phyloP scores from a whole-genome alignment of 2,329 filamentous ascomycete species.

The Aspergillus ochraceoroseus region DNA sequence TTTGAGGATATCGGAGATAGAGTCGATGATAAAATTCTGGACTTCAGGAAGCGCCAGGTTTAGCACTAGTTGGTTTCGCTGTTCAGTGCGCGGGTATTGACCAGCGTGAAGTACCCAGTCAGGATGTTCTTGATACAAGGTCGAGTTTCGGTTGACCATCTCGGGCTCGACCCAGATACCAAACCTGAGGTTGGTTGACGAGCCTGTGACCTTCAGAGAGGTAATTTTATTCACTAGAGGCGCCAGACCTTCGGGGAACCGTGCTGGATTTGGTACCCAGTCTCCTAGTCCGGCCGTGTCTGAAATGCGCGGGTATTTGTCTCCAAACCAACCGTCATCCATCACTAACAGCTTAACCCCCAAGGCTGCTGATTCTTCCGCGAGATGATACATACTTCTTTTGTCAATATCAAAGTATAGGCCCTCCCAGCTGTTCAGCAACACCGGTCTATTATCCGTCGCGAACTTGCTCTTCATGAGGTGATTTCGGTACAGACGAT shows the following conservation, averaged over 20 bases:
- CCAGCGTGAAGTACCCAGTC: conserved; percentile 60
- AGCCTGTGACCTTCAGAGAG: conserved; percentile 46
- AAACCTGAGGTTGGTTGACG: conserved; percentile 51
- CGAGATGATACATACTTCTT: conserved; percentile 41
- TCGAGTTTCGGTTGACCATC: conserved; percentile 62
- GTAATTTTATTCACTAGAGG: conserved; percentile 52
- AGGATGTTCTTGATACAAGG: conserved; percentile 57
- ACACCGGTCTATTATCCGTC: conserved; percentile 48
- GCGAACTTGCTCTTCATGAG: conserved; percentile 56
- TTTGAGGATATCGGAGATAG: conserved; percentile 52
- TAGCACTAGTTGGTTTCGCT: conserved; percentile 57
- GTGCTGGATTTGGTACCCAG: conserved; percentile 55
- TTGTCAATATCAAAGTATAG: conserved; percentile 57
- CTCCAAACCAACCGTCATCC: conserved; percentile 65
- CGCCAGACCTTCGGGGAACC: conserved; percentile 55
- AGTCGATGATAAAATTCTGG: conserved; percentile 57
- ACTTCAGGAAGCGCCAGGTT: conserved; percentile 59
- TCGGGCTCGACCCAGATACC: conserved; percentile 65
- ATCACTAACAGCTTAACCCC: conserved; percentile 61
- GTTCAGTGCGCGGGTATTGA: conserved; percentile 52
- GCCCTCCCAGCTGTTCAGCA: conserved; percentile 65
- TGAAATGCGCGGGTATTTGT: conserved; percentile 55
- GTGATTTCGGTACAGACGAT: conserved; percentile 58
- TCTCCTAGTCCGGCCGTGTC: conserved; percentile 59
- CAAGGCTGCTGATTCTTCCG: conserved; percentile 47